A percentile compares a stretch with the other conserved stretches of the same genome.
phyloP scores from a whole-genome alignment of 2,329 filamentous ascomycete genomes.

The Leptodontidium sp. region DNA sequence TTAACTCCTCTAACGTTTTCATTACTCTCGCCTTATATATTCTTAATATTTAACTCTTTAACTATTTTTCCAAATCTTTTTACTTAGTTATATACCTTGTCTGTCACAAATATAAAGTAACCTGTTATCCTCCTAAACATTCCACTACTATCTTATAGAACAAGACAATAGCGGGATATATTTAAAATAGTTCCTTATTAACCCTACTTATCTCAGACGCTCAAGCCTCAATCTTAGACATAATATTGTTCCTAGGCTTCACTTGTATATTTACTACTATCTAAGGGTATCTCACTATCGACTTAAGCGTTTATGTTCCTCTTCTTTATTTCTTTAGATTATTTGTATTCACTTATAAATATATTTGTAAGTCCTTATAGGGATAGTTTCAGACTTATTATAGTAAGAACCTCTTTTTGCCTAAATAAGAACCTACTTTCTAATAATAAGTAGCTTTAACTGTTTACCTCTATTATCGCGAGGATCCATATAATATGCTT shows the following conservation, averaged over 20 bases:
- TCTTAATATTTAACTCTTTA: no score
- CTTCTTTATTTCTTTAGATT: constrained; percentile 59
- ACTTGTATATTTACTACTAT: constrained; percentile 52
- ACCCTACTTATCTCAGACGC: neutral
- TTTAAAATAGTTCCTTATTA: constrained; percentile 43
- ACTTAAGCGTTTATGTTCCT: constrained; percentile 68
- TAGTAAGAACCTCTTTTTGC: no score
- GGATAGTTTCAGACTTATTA: no score
- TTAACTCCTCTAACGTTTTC: no score
- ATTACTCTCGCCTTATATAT: no score
- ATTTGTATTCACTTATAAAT: no score
- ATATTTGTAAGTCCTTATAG: no score
- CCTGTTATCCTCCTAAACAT: neutral
- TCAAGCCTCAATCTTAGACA: constrained; percentile 15
- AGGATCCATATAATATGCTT: no score
- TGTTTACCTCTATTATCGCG: no score
- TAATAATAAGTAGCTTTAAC: no score
- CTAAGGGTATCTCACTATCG: constrained; percentile 63
- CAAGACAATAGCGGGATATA: constrained; percentile 11
- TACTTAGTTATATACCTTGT: neutral
- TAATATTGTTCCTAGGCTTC: constrained; percentile 12
- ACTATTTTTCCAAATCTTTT: neutral
- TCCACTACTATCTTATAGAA: neutral
- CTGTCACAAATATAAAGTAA: constrained; percentile 6
- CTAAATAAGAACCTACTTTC: no score